Conservation (phyloP, 768 basidiomycete genomes). For the Cystoderma amianthinum region DNA sequence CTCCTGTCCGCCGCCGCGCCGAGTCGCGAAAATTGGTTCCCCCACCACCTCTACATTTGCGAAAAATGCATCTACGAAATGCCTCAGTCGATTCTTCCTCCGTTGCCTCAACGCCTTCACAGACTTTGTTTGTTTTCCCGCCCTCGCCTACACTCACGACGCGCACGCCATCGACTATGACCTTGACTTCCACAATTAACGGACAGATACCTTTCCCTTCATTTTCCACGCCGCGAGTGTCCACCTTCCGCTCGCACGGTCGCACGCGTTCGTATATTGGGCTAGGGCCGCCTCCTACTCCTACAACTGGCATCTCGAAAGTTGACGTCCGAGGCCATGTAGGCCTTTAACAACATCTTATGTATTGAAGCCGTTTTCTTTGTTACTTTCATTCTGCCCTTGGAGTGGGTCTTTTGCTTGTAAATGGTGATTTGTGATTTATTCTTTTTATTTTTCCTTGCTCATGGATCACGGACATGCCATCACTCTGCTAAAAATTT, state of each 20-base stretch:
- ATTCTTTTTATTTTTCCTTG: not conserved
- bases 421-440: not conserved
- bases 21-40: slow-evolving; percentile 49
- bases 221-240: slow-evolving; percentile 60
- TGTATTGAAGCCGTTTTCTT: slow-evolving; percentile 8
- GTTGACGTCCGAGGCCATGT: slow-evolving; percentile 83
- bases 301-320: slow-evolving; percentile 77
- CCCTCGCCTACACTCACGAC: slow-evolving; percentile 59
- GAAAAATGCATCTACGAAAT: slow-evolving; percentile 26
- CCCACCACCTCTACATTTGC: slow-evolving; percentile 52
- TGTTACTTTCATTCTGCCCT: slow-evolving; percentile 13
- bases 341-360: slow-evolving; percentile 35
- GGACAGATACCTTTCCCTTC: slow-evolving; percentile 47
- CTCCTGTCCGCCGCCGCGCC: slow-evolving; percentile 41
- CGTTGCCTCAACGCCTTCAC: slow-evolving; percentile 52
- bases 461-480: not conserved
- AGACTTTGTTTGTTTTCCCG: slow-evolving; percentile 83
- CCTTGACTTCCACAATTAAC: slow-evolving; percentile 58
- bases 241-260: slow-evolving; percentile 59
- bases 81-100: slow-evolving; percentile 19
- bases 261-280: slow-evolving; percentile 73
- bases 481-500: not conserved
- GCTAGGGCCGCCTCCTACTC: slow-evolving; percentile 57
- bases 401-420: slow-evolving; percentile 11
- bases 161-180: slow-evolving; percentile 77